Evolutionary conservation across 2,329 filamentous ascomycete genomes (phyloP).

Genomic region (Didymella pomorum): DNA sequence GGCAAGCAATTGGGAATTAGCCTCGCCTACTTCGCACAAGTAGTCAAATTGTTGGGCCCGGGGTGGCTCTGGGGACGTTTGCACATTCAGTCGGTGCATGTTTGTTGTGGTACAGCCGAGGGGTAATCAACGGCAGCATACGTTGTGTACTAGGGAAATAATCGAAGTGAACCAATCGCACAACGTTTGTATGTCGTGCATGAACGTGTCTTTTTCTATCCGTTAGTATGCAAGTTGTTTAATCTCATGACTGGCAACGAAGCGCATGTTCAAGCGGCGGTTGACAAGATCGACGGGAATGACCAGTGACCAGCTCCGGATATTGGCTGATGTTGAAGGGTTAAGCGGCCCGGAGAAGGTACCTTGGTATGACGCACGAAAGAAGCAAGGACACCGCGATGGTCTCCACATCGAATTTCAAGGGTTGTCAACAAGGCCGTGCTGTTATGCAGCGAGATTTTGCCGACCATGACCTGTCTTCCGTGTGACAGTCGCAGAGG

Average conservation of each 20-base stretch:
- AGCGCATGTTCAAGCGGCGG: background rate
- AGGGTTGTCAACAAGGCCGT: conserved; percentile 4
- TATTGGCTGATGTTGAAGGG: conserved; percentile 20
- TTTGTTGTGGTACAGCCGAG: conserved; percentile 15
- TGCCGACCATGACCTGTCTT: conserved; percentile 4
- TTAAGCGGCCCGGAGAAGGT: conserved; percentile 11
- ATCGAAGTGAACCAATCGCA: conserved; percentile 1
- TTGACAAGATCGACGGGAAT: background rate
- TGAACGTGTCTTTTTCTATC: background rate
- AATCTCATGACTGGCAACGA: background rate
- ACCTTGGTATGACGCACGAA: conserved; percentile 23
- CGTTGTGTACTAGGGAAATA: conserved; percentile 1
- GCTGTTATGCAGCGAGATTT: conserved; percentile 8
- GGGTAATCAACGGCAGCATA: conserved; percentile 7
- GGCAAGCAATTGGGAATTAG: background rate
- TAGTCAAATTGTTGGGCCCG: conserved; percentile 15
- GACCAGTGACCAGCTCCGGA: conserved; percentile 17
- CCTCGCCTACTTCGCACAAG: background rate
- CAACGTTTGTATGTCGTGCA: conserved; percentile 1
- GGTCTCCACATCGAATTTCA: conserved; percentile 4
- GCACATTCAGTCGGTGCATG: conserved; percentile 4
- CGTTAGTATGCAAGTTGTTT: background rate
- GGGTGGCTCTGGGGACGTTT: conserved; percentile 14
- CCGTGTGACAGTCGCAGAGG: background rate
- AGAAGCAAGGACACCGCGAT: conserved; percentile 10